Percentiles rank a stretch among this genome's conserved stretches.
phyloP scores from a whole-genome alignment of 176 grass and related monocot species.

The Paspalum vaginatum region DNA sequence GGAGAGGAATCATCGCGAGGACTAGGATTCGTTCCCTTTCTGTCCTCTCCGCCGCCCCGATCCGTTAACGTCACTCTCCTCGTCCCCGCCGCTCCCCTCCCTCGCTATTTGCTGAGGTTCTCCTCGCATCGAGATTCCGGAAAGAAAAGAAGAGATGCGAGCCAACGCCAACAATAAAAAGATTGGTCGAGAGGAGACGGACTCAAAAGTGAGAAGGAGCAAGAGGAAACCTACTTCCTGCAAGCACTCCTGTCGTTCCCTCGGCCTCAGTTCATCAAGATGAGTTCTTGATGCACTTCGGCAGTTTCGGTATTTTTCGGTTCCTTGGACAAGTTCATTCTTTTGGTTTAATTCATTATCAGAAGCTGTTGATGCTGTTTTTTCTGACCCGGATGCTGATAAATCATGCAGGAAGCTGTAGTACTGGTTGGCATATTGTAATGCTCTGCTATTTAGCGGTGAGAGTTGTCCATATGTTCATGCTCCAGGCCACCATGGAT shows the following conservation, averaged over 20 bases:
- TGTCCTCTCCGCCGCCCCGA: constrained; percentile 20
- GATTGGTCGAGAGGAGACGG: constrained; percentile 31
- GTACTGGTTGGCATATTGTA: constrained; percentile 1
- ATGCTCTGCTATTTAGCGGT: constrained; percentile 32
- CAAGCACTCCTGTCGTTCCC: background rate
- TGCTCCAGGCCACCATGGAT: constrained; percentile 49
- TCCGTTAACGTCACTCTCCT: constrained; percentile 45
- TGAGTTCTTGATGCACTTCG: constrained; percentile 40
- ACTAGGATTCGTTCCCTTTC: constrained; percentile 40
- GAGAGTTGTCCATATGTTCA: constrained; percentile 37
- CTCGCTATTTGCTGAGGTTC: constrained; percentile 31
- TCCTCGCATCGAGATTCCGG: constrained; percentile 24
- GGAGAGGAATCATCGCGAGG: constrained; percentile 8
- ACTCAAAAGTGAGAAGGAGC: background rate
- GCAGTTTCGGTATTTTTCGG: constrained; percentile 24
- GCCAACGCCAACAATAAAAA: constrained; percentile 33
- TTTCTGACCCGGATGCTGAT: constrained; percentile 13
- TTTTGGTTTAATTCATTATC: background rate
- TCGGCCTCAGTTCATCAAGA: constrained; percentile 23
- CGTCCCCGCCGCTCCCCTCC: background rate
- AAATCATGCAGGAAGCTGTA: constrained; percentile 24
- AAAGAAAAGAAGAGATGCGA: constrained; percentile 20
- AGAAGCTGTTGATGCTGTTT: constrained; percentile 14
- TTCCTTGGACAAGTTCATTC: background rate
- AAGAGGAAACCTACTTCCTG: constrained; percentile 5